Evolutionary conservation across 495 filamentous ascomycete species (phyloP).

Genomic region (Baudoinia panamericana): DNA sequence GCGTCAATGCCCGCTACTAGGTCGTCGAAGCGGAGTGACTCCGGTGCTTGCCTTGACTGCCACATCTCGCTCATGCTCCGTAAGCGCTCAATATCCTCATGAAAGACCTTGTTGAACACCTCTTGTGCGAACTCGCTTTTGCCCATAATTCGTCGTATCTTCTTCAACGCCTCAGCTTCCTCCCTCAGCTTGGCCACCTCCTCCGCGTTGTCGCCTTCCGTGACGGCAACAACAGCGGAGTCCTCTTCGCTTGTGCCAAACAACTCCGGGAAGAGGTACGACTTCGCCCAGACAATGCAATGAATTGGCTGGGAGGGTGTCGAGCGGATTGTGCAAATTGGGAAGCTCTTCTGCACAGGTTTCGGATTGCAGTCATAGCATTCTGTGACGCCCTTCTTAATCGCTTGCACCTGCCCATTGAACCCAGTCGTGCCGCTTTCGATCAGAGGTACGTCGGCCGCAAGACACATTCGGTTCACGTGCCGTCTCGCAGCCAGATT

Average conservation of each 20-base stretch:
- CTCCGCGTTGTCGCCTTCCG: slow-evolving; percentile 66
- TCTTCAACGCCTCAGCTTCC: slow-evolving; percentile 71
- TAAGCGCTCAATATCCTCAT: slow-evolving; percentile 68
- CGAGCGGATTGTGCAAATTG: slow-evolving; percentile 92
- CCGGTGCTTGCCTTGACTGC: slow-evolving; percentile 66
- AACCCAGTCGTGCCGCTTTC: slow-evolving; percentile 98
- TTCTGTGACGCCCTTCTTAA: slow-evolving; percentile 78
- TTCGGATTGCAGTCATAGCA: slow-evolving; percentile 94
- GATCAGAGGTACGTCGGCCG: slow-evolving; percentile 78
- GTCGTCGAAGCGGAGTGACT: slow-evolving; percentile 52
- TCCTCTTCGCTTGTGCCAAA: slow-evolving; percentile 87
- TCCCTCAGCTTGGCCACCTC: slow-evolving; percentile 77
- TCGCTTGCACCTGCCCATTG: slow-evolving; percentile 94
- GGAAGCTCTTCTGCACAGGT: slow-evolving; percentile 76
- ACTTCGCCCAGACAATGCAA: slow-evolving; percentile 99
- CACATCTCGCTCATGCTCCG: slow-evolving; percentile 94
- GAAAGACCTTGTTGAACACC: slow-evolving; percentile 89
- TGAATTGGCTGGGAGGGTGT: slow-evolving; percentile 93
- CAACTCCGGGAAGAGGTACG: slow-evolving; percentile 85
- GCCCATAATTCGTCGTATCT: slow-evolving; percentile 71
- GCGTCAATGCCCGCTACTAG: not conserved
- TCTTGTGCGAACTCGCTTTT: slow-evolving; percentile 62
- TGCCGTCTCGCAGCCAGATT: slow-evolving; percentile 89
- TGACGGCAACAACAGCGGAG: slow-evolving; percentile 57
- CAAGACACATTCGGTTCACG: slow-evolving; percentile 95